Evolutionary conservation across 148 eudicot genomes (phyloP).

Genomic region (Persicaria tinctoria): DNA sequence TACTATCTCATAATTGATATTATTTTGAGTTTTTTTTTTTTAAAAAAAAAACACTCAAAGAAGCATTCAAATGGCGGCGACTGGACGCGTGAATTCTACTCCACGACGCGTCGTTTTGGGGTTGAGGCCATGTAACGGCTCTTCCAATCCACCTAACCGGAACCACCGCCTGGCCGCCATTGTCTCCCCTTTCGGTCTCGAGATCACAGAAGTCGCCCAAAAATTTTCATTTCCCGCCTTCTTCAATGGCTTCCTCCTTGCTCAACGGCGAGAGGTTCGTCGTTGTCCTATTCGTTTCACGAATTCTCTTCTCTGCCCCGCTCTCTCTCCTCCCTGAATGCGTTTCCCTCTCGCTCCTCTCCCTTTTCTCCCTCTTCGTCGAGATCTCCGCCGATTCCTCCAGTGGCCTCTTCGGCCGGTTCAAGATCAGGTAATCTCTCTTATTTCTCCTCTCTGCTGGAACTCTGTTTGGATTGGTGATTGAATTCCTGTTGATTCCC

Average conservation of each 20-base stretch:
- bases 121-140: background rate
- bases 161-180: background rate
- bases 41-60: too few relatives aligned
- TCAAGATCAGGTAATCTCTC: slow-evolving; percentile 44
- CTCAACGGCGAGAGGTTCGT: slow-evolving; percentile 86
- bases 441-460: background rate
- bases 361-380: slow-evolving; percentile 39
- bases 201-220: background rate
- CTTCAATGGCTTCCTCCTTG: slow-evolving; percentile 40
- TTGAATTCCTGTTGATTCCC: background rate
- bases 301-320: slow-evolving; percentile 37
- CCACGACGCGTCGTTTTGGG: background rate
- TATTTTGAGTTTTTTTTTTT: too few relatives aligned
- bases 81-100: background rate
- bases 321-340: slow-evolving; percentile 43
- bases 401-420: slow-evolving; percentile 15
- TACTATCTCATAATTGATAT: too few relatives aligned
- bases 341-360: slow-evolving; percentile 40
- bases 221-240: background rate
- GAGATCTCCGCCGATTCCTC: slow-evolving; percentile 55
- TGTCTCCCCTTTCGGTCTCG: background rate
- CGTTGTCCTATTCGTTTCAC: slow-evolving; percentile 41
- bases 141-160: background rate
- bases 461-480: background rate
- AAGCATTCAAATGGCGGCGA: background rate